Conservation (phyloP, 2,329 filamentous ascomycete genomes). For the Leptographium procerum region DNA sequence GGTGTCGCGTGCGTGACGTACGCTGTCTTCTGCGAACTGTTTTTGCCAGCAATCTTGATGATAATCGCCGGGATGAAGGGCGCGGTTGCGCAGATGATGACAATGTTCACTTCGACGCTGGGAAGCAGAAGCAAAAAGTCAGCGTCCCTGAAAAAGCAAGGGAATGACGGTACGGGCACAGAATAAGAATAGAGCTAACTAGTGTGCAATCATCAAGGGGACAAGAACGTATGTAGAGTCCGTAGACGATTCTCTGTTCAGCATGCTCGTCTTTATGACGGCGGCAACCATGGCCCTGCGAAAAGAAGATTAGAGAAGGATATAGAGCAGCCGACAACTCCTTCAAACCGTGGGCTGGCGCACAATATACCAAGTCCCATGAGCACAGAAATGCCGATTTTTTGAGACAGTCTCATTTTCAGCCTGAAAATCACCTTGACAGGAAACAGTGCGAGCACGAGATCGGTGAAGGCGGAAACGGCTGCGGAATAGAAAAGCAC, state of each 20-base stretch:
- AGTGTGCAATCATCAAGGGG: background rate
- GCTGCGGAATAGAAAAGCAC: background rate
- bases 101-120: constrained; percentile 1
- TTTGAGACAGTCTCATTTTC: background rate
- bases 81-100: background rate
- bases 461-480: background rate
- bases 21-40: background rate
- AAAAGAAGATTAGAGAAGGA: background rate
- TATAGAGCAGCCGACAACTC: background rate
- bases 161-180: background rate
- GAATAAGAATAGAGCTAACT: background rate
- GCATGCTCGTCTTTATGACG: background rate
- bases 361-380: background rate
- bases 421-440: background rate
- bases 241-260: background rate
- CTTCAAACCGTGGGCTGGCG: background rate
- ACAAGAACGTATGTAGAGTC: background rate
- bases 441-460: background rate
- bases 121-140: background rate
- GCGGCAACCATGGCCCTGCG: background rate
- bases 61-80: background rate
- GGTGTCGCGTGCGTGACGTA: background rate
- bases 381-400: background rate
- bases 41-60: background rate
- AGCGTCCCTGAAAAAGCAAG: background rate